Conservation (phyloP, 306 rosid species). For the Betula pendula region DNA sequence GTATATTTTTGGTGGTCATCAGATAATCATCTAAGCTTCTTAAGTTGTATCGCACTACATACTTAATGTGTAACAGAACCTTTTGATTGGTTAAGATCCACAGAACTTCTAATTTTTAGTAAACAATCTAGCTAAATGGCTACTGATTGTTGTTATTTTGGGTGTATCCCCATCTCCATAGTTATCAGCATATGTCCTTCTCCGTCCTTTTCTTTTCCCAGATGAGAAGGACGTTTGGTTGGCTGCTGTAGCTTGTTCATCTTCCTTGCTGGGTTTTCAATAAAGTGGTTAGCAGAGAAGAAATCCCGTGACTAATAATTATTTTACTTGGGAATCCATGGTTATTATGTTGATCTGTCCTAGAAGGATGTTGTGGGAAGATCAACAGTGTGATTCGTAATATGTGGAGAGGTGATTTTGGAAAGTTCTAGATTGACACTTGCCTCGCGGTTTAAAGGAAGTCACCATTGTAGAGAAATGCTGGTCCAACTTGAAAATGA, state of each 20-base stretch:
- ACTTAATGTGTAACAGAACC: background rate
- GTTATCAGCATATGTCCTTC: background rate
- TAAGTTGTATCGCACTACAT: background rate
- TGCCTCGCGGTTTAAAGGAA: background rate
- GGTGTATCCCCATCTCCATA: background rate
- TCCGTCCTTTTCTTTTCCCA: background rate
- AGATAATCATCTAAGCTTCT: background rate
- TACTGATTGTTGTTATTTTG: background rate
- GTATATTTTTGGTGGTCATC: background rate
- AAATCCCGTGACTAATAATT: background rate
- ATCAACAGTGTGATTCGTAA: background rate
- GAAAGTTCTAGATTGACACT: background rate
- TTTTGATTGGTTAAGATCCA: background rate
- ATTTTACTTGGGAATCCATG: background rate
- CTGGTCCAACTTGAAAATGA: background rate
- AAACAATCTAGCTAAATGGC: background rate
- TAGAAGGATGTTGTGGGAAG: background rate
- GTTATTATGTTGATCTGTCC: background rate
- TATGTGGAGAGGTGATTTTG: background rate
- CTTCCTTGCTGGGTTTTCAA: background rate
- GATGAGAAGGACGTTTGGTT: background rate
- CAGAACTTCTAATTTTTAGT: background rate
- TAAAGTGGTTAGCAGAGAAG: background rate
- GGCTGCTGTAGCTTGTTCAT: background rate
- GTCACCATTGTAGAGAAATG: background rate